phyloP scores from a whole-genome alignment of 345 rosid species.

The Brassica nigra region DNA sequence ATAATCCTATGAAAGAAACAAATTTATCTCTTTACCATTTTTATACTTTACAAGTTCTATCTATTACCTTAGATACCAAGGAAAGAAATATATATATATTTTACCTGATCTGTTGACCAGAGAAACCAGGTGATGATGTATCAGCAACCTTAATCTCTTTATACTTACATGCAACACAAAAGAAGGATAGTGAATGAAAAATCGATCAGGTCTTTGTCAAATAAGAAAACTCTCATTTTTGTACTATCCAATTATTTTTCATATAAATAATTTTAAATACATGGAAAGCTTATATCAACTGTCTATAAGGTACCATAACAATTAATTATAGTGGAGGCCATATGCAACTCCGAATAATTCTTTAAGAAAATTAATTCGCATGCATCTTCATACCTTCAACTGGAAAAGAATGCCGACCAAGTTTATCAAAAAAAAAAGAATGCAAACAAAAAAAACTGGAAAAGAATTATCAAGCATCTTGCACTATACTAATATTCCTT shows the following conservation, averaged over 20 bases:
- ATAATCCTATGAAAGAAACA: neutral
- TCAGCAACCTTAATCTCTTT: neutral
- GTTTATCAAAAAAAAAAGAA: too few species aligned
- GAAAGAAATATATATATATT: neutral
- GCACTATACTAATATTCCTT: neutral
- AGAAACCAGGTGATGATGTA: neutral
- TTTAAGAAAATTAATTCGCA: neutral
- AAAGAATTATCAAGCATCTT: neutral
- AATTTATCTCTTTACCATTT: neutral
- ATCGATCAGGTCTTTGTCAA: neutral
- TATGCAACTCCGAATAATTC: neutral
- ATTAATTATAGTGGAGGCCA: neutral
- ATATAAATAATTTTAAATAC: neutral
- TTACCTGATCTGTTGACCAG: neutral
- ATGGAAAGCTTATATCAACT: neutral
- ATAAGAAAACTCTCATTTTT: neutral
- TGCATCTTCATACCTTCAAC: neutral
- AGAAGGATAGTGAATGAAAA: neutral
- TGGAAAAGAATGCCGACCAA: neutral
- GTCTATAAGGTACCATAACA: neutral
- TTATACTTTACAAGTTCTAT: neutral
- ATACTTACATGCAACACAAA: neutral
- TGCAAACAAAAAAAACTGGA: neutral
- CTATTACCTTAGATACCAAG: too few species aligned
- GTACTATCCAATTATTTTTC: neutral